phyloP scores from a whole-genome alignment of 139 green algal species.

The Chlamydomonas urium region DNA sequence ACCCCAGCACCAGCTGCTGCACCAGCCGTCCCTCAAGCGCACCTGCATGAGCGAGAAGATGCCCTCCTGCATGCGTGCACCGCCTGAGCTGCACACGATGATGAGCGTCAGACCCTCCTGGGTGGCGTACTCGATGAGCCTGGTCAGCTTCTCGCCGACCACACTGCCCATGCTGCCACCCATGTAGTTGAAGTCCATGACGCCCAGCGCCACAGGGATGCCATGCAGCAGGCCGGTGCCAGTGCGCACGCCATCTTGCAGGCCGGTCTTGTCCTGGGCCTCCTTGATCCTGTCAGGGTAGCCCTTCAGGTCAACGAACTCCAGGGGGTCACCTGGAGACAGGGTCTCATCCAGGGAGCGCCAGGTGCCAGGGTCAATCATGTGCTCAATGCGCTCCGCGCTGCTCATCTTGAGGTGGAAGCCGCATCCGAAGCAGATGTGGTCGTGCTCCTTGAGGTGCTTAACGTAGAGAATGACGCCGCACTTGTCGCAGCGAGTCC shows the following conservation, averaged over 20 bases:
- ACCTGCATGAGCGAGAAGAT: conserved; percentile 48
- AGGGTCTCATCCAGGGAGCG: conserved; percentile 66
- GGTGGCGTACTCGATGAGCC: conserved; percentile 46
- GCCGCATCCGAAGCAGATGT: conserved; percentile 75
- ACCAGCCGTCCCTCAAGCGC: no score
- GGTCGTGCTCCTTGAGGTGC: conserved; percentile 69
- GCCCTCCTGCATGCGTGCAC: conserved; percentile 71
- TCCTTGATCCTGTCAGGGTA: conserved; percentile 71
- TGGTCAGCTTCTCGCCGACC: conserved; percentile 74
- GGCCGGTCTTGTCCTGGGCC: conserved; percentile 56
- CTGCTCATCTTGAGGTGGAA: conserved; percentile 75
- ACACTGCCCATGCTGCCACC: conserved; percentile 69
- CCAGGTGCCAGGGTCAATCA: conserved; percentile 72
- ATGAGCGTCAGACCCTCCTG: conserved; percentile 57
- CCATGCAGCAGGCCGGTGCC: conserved; percentile 68
- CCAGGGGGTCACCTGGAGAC: conserved; percentile 66
- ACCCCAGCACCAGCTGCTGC: no score
- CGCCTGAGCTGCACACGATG: conserved; percentile 55
- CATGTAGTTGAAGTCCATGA: conserved; percentile 78
- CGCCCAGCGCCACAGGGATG: conserved; percentile 66
- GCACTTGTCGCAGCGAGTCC: conserved; percentile 76
- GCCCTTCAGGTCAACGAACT: conserved; percentile 70
- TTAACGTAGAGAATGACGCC: conserved; percentile 82
- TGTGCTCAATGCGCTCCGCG: conserved; percentile 62
- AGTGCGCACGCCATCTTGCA: conserved; percentile 36